Evolutionary conservation across 805 yeast species (phyloP), one percentile per base, ranked within the genome.

Genomic region (Candida germanica): DNA sequence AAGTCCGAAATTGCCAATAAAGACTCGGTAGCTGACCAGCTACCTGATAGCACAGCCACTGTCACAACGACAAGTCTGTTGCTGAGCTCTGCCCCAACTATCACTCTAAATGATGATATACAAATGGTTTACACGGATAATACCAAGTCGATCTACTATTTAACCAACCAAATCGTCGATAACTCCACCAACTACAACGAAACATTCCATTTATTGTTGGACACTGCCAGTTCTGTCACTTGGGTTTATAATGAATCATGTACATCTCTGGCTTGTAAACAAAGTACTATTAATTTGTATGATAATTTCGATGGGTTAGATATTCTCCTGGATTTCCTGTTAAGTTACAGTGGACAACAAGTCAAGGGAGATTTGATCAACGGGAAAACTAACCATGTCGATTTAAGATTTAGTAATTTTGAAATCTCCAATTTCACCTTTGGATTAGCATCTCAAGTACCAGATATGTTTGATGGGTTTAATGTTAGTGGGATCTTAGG

Each of bases 161-260:
- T 52, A 23, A 35, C 43, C 18, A 28, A 38, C 9, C 26, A 47
- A 6, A 33, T 61, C 18, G 39, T 52, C 15, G 53, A 58, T 22
- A 31, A 56, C 0, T 49, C 47, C 17, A 31, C 53, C 3, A 33
- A 47, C 19, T 51, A 53, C 27, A 47, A 61, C n/a, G 51, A 52
- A n/a, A 58, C 59, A 21, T 77, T 69, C 46, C 75, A 75, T 4
- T 56, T 80, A 26, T 64, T 80, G 13, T 57, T 80, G 12, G 87
- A 80, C 53, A 80, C 87, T 0, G 86, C 83, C 5, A 76, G 83
- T 18, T 78, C 79, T 12, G 72, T 78, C 39, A 51, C 78, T 2
- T 80, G 87, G 87, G 66, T 80, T 3, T 79, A 77, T 50, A 78
- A 75, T 31, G 52, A 64, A 1, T 54, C 69, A 25, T 80, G 86